Evolutionary conservation across 331 rosid species (phyloP).

Genomic region (Rhamnella rubrinervis): DNA sequence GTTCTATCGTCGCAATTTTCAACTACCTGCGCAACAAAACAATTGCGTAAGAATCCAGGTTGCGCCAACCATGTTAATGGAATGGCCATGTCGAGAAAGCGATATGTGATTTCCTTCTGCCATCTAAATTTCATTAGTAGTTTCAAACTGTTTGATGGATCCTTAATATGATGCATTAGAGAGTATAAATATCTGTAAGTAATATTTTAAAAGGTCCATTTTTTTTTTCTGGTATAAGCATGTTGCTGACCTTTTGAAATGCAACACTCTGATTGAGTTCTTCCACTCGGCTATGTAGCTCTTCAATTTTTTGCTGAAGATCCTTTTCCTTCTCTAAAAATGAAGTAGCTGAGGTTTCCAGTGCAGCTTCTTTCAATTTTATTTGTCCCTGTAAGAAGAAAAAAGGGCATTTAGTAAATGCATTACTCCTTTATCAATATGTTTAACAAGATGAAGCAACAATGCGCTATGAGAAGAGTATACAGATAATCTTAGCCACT

Average conservation of each 20-base stretch:
- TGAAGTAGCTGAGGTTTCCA: constrained; percentile 56
- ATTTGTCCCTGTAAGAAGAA: constrained; percentile 52
- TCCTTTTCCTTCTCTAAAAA: constrained; percentile 70
- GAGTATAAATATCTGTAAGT: not conserved
- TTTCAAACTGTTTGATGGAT: not conserved
- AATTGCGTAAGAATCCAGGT: constrained; percentile 14
- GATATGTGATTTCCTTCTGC: not conserved
- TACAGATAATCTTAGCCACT: not conserved
- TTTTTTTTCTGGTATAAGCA: not conserved
- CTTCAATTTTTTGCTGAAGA: constrained; percentile 64
- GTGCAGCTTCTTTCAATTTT: constrained; percentile 60
- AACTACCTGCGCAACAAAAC: constrained; percentile 35
- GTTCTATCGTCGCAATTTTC: constrained; percentile 29
- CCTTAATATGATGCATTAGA: not conserved
- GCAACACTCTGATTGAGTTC: constrained; percentile 48
- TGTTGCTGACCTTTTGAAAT: constrained; percentile 52
- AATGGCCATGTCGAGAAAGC: not conserved
- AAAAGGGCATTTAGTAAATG: not conserved
- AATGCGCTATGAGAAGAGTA: not conserved
- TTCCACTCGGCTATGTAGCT: constrained; percentile 60
- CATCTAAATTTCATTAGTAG: not conserved
- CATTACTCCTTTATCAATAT: not conserved
- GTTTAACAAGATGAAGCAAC: not conserved
- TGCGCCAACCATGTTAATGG: not conserved
- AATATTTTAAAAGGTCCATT: not conserved